phyloP scores from a whole-genome alignment of 352 stramenopile genomes.

The Phytophthora syringae region DNA sequence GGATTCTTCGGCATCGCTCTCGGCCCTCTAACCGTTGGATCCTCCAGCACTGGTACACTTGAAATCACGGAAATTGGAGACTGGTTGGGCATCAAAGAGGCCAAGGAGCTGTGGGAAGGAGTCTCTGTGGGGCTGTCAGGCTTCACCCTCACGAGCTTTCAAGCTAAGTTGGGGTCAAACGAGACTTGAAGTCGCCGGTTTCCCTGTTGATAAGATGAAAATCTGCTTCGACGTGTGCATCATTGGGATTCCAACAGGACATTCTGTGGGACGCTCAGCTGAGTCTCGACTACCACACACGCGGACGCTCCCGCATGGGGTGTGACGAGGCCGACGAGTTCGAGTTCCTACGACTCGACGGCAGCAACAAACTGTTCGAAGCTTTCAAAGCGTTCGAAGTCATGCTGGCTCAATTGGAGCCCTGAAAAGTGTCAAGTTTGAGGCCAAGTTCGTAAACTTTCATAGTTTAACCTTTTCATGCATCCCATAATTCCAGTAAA shows the following conservation, averaged over 20 bases:
- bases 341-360: not conserved
- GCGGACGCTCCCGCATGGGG: not conserved
- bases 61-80: not conserved
- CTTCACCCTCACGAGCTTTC: not conserved
- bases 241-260: not conserved
- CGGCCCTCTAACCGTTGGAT: not conserved
- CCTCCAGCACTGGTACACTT: not conserved
- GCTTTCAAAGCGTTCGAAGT: not conserved
- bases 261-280: not conserved
- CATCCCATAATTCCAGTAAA: no score
- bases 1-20: not conserved
- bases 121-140: not conserved
- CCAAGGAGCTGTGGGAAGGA: not conserved
- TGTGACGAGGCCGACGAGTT: not conserved
- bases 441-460: no score
- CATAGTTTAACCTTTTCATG: no score
- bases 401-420: not conserved
- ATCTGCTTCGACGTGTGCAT: not conserved
- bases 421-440: not conserved
- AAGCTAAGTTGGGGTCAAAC: not conserved
- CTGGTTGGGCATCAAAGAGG: constrained; percentile 3
- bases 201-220: not conserved
- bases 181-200: not conserved
- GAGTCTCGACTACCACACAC: not conserved
- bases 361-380: not conserved